Evolutionary conservation across 106 monocot species (phyloP).

Genomic region (Allium fistulosum): DNA sequence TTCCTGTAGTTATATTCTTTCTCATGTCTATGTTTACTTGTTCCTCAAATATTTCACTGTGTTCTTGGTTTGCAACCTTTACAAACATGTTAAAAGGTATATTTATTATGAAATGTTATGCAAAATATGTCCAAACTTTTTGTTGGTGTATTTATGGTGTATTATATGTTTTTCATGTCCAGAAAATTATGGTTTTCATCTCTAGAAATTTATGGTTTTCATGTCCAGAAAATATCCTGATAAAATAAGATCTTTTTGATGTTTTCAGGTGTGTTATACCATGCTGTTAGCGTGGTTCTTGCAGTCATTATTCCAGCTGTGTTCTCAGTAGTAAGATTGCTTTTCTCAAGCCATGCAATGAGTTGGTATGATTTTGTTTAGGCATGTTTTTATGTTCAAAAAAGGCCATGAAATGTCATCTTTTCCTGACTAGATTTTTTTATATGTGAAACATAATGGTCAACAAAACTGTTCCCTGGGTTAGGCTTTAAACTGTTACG

Average conservation of each 20-base stretch:
- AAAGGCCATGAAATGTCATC: no score
- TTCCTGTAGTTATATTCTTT: constrained; percentile 55
- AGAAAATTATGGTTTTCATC: not conserved
- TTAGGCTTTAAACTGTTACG: constrained; percentile 40
- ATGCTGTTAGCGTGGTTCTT: constrained; percentile 49
- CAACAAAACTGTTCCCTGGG: no score
- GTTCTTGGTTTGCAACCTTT: constrained; percentile 28
- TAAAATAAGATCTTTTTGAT: not conserved
- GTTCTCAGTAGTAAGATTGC: constrained; percentile 65
- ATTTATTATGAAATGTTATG: not conserved
- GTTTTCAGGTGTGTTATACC: constrained; percentile 63
- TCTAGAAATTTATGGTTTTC: constrained; percentile 1
- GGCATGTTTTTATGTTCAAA: no score
- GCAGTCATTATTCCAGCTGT: constrained; percentile 60
- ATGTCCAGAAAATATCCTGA: not conserved
- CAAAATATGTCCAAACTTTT: not conserved
- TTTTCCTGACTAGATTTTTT: no score
- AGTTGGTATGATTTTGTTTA: constrained; percentile 51
- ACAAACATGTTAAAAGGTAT: constrained; percentile 69
- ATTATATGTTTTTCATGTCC: not conserved
- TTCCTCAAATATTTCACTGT: constrained; percentile 29
- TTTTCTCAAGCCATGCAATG: constrained; percentile 86
- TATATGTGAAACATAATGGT: no score
- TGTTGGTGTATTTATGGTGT: not conserved
- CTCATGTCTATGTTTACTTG: constrained; percentile 64